phyloP scores from a whole-genome alignment of 73 alveolate species.

The Paramecium caudatum region DNA sequence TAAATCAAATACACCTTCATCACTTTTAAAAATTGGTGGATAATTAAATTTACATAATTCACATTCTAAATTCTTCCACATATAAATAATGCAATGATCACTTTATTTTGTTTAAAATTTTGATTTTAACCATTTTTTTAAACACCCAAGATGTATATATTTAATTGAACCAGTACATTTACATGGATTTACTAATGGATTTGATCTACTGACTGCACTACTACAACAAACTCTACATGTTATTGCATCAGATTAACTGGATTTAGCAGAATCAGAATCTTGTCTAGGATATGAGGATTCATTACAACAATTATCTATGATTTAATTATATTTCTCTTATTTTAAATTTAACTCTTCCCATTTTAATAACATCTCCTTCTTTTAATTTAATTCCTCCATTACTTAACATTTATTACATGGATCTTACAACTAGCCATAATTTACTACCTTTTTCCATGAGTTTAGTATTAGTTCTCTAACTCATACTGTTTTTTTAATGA shows the following conservation, averaged over 20 bases:
- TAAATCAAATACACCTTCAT: slow-evolving; percentile 60
- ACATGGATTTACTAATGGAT: slow-evolving; percentile 79
- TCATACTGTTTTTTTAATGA: slow-evolving; percentile 31
- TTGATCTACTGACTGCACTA: slow-evolving; percentile 55
- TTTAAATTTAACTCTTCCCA: slow-evolving; percentile 72
- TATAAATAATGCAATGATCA: slow-evolving; percentile 38
- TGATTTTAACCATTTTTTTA: slow-evolving; percentile 78
- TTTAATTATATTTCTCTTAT: slow-evolving; percentile 49
- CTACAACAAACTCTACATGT: slow-evolving; percentile 79
- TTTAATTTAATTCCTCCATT: slow-evolving; percentile 36
- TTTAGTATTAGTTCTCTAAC: slow-evolving; percentile 60
- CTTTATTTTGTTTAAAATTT: slow-evolving; percentile 59
- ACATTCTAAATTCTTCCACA: slow-evolving; percentile 75
- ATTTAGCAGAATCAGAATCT: slow-evolving; percentile 61
- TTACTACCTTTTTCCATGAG: slow-evolving; percentile 59
- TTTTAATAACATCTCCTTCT: slow-evolving; percentile 67
- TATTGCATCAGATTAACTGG: slow-evolving; percentile 40
- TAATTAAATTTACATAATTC: slow-evolving; percentile 72
- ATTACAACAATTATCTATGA: slow-evolving; percentile 33
- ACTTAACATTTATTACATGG: slow-evolving; percentile 18
- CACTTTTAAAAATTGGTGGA: slow-evolving; percentile 63
- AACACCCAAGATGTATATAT: slow-evolving; percentile 80
- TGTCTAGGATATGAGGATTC: not conserved
- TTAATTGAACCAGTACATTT: slow-evolving; percentile 78
- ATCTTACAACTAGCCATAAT: slow-evolving; percentile 55